Percentiles rank a stretch among this genome's conserved stretches.
Evolutionary conservation across 345 rosid species (phyloP).

Genomic region (Eucalyptus caleyi): DNA sequence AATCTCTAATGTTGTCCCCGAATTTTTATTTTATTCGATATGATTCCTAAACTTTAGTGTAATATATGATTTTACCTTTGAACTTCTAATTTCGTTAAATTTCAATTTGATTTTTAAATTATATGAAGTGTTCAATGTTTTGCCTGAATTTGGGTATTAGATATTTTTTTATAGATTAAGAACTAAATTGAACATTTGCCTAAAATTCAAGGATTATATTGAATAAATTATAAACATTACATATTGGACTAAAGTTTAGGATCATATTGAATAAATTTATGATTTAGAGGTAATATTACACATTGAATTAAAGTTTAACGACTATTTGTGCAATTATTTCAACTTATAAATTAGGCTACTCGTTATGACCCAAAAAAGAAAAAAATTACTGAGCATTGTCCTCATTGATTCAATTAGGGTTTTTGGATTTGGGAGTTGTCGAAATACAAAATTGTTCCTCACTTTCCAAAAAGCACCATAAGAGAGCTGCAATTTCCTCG

Average conservation of each 20-base stretch:
- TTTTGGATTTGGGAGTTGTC: background rate
- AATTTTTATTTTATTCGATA: background rate
- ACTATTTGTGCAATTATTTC: background rate
- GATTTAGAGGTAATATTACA: accelerated
- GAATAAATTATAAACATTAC: background rate
- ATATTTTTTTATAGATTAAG: background rate
- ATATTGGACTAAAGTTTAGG: background rate
- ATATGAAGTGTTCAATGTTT: background rate
- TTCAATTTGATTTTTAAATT: too few species aligned
- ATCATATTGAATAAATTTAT: background rate
- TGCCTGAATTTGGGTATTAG: background rate
- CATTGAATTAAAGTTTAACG: accelerated
- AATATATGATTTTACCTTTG: accelerated
- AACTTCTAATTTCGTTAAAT: background rate
- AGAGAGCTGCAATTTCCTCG: background rate
- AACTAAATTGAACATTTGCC: background rate
- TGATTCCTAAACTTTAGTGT: accelerated
- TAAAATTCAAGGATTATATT: background rate
- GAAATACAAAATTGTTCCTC: background rate
- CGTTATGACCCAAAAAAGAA: too few species aligned
- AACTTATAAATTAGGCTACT: background rate
- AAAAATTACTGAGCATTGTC: too few species aligned
- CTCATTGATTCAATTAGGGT: background rate
- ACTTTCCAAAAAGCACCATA: background rate
- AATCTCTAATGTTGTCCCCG: accelerated